Evolutionary conservation across 2,329 filamentous ascomycete genomes (phyloP).

Genomic region (Phaeomoniella chlamydospora): DNA sequence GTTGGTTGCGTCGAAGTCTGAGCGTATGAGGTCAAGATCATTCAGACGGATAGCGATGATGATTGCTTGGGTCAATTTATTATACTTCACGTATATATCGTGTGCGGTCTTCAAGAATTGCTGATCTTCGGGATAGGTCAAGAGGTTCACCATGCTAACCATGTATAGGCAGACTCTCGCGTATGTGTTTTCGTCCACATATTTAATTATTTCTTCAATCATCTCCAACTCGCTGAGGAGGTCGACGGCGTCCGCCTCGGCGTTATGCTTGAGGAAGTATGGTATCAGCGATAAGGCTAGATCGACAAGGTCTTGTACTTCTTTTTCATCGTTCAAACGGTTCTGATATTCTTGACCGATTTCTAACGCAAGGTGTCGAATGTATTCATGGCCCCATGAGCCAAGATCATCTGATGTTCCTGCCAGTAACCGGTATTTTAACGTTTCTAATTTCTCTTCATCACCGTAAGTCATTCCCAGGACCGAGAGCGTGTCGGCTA

Average conservation of each 20-base stretch:
- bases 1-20: slow-evolving; percentile 64
- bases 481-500: slow-evolving; percentile 92
- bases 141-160: slow-evolving; percentile 95
- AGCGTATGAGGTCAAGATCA: slow-evolving; percentile 66
- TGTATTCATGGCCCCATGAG: slow-evolving; percentile 98
- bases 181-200: slow-evolving; percentile 89
- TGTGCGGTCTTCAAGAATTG: slow-evolving; percentile 87
- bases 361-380: slow-evolving; percentile 85
- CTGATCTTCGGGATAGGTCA: slow-evolving; percentile 96
- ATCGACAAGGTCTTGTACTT: slow-evolving; percentile 70
- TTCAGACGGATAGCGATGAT: slow-evolving; percentile 88
- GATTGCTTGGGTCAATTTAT: slow-evolving; percentile 85
- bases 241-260: slow-evolving; percentile 94
- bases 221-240: slow-evolving; percentile 95
- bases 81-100: slow-evolving; percentile 83
- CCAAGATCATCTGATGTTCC: slow-evolving; percentile 74
- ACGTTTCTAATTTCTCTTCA: slow-evolving; percentile 85
- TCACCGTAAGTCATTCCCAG: slow-evolving; percentile 98
- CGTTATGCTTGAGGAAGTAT: slow-evolving; percentile 92
- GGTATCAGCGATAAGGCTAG: slow-evolving; percentile 76
- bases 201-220: slow-evolving; percentile 78
- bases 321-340: slow-evolving; percentile 70
- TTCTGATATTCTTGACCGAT: slow-evolving; percentile 90
- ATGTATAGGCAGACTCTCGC: slow-evolving; percentile 90
- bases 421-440: slow-evolving; percentile 86